A percentile compares a stretch with the other conserved stretches of the same genome.
Evolutionary conservation across 305 asterid genomes (phyloP).

Genomic region (Fraxinus nigra): DNA sequence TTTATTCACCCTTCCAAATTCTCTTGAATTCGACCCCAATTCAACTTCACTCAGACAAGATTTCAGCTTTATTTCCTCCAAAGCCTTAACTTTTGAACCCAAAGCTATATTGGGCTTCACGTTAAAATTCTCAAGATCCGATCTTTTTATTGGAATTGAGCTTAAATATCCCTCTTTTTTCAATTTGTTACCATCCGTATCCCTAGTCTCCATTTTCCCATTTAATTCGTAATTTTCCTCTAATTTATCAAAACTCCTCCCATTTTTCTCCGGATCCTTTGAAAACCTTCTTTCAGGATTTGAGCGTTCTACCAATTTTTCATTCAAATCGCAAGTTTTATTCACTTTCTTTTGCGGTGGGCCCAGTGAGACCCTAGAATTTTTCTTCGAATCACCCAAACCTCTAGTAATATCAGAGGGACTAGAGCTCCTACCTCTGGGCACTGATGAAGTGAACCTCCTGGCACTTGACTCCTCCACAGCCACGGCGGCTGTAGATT

Average conservation of each 20-base stretch:
- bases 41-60: slow-evolving; percentile 32
- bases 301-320: slow-evolving; percentile 25
- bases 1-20: slow-evolving; percentile 32
- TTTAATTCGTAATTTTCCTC: slow-evolving; percentile 22
- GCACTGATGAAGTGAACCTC: slow-evolving; percentile 59
- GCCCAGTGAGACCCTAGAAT: slow-evolving; percentile 41
- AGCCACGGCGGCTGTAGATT: slow-evolving; percentile 34
- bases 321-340: slow-evolving; percentile 20
- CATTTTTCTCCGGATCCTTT: slow-evolving; percentile 30
- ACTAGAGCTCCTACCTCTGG: slow-evolving; percentile 94
- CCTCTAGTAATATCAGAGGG: slow-evolving; percentile 64
- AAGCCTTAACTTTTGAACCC: slow-evolving; percentile 19
- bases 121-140: slow-evolving; percentile 14
- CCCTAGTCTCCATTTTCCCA: slow-evolving; percentile 25
- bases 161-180: slow-evolving; percentile 24
- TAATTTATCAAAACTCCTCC: slow-evolving; percentile 23
- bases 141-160: slow-evolving; percentile 21
- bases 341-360: slow-evolving; percentile 26
- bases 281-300: slow-evolving; percentile 34
- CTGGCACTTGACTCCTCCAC: slow-evolving; percentile 50
- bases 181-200: slow-evolving; percentile 17
- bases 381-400: slow-evolving; percentile 48
- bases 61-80: slow-evolving; percentile 33
- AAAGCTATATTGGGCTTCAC: slow-evolving; percentile 15
- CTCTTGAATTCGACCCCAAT: slow-evolving; percentile 35